Evolutionary conservation across 129 eudicot species (phyloP).

Genomic region (Flaveria ramosissima): DNA sequence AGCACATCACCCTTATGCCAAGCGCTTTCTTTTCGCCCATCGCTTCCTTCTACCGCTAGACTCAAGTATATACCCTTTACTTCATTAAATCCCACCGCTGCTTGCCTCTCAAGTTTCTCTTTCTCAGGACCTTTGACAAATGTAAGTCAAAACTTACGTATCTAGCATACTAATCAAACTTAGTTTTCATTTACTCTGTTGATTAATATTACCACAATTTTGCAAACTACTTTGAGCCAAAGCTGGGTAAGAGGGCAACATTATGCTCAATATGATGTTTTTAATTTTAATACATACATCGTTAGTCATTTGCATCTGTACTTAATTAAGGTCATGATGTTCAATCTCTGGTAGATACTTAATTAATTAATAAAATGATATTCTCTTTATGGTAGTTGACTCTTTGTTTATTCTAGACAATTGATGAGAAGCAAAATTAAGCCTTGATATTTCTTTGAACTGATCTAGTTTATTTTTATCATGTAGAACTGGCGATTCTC

Average conservation of each 20-base stretch:
- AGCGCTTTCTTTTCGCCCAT: conserved; percentile 33
- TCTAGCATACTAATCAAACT: no score
- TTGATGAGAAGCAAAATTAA: neutral
- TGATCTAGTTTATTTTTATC: conserved; percentile 2
- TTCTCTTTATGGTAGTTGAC: no score
- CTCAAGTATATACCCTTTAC: conserved; percentile 17
- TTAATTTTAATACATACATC: neutral
- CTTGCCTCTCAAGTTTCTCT: conserved; percentile 8
- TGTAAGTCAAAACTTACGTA: conserved; percentile 28
- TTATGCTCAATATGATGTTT: neutral
- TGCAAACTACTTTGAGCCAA: neutral
- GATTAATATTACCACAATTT: neutral
- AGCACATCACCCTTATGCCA: conserved; percentile 28
- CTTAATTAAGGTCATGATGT: neutral
- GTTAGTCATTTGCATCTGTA: neutral
- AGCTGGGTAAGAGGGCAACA: neutral
- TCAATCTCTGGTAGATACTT: neutral
- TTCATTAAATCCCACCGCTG: conserved; percentile 13
- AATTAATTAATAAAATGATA: no score
- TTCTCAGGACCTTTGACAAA: conserved; percentile 35
- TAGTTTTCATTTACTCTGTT: neutral
- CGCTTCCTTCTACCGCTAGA: conserved; percentile 28
- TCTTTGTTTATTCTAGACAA: neutral
- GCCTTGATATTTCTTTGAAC: conserved; percentile 5
- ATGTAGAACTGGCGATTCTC: conserved; percentile 52